These are phyloP conservation scores for Dictyostelium brefeldianum DNA, from an alignment of 78 protist species.

Conservation along the genomic window DNA sequence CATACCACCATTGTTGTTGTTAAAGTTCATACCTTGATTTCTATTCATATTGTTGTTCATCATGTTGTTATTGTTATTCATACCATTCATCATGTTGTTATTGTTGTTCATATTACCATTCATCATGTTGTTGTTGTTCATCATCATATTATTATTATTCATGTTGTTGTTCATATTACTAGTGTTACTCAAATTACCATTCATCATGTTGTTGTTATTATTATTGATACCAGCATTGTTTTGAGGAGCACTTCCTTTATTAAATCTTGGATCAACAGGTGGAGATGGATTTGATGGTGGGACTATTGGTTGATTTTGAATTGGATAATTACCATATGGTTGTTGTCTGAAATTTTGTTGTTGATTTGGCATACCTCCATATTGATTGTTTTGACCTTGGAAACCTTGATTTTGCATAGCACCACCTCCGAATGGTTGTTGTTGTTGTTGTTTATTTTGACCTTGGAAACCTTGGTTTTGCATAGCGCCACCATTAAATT, in stretches of 20 bases:
- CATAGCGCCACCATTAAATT: neutral
- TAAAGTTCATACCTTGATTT: neutral
- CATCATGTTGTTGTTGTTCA: neutral
- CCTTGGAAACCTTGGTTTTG: neutral
- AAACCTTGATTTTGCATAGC: neutral
- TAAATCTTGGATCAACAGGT: slow-evolving; percentile 24
- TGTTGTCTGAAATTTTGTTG: neutral
- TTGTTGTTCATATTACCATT: neutral
- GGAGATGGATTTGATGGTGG: too few relatives aligned
- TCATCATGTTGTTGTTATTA: slow-evolving; percentile 6
- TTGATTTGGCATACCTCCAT: neutral
- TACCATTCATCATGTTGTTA: slow-evolving; percentile 5
- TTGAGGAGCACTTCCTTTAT: slow-evolving; percentile 50
- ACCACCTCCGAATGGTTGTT: neutral
- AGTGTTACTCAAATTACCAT: neutral
- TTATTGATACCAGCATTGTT: neutral
- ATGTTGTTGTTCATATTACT: neutral
- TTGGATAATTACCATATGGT: too few relatives aligned
- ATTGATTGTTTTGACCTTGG: neutral
- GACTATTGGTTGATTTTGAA: too few relatives aligned
- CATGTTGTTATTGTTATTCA: slow-evolving; percentile 5
- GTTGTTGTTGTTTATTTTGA: neutral
- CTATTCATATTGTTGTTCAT: neutral
- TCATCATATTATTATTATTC: neutral
- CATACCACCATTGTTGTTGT: neutral